Evolutionary conservation across 768 basidiomycete species (phyloP), one percentile per base, ranked within the genome.

Genomic region (Lactifluus pinguis): DNA sequence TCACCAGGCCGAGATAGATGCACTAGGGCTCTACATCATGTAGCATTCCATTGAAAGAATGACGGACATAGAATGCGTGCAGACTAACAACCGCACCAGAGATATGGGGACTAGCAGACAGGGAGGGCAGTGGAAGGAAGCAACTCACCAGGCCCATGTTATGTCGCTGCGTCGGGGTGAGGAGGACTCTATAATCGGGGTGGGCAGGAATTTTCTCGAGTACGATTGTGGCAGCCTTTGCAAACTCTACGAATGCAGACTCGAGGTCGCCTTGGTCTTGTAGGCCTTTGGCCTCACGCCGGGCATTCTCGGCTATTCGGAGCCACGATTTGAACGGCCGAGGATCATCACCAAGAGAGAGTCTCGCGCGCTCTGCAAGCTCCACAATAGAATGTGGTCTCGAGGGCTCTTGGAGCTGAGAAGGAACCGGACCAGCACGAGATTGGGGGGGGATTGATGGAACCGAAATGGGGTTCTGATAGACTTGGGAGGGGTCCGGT

Each of bases 161-260:
- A 53, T 81, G 74, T 55, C 84, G 78, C 67, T 92, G 89, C 11
- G 77, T 74, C 6, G 73, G 56, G 49, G 70, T 84, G 66, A 92
- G 71, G 49, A 83, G 70, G 1, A 74, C 74, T 38, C 77, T 67
- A 69, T 86, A 92, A 48, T 89, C 84, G 55, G 77, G 75, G 73
- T 92, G 90, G 1, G 75, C 73, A 0, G 89, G 89, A n/a, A 92
- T 74, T 65, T 81, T 85, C 74, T 92, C 88, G 11, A 89, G 79
- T 21, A 90, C 86, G 59, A 92, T 74, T 1, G 86, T 89, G 0
- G 88, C 88, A 9, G 89, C 86, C 61, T 77, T 82, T 3, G 89
- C 89, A 53, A 80, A 82, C 62, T 83, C 77, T 17, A 91, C 76
- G 70, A 90, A 92, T 1, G 85, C 86, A n/a, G 72, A 75, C 69